Percentiles rank a stretch among this genome's conserved stretches.
Conservation (phyloP, 2,329 filamentous ascomycete genomes). For the Aquanectria penicillioides region DNA sequence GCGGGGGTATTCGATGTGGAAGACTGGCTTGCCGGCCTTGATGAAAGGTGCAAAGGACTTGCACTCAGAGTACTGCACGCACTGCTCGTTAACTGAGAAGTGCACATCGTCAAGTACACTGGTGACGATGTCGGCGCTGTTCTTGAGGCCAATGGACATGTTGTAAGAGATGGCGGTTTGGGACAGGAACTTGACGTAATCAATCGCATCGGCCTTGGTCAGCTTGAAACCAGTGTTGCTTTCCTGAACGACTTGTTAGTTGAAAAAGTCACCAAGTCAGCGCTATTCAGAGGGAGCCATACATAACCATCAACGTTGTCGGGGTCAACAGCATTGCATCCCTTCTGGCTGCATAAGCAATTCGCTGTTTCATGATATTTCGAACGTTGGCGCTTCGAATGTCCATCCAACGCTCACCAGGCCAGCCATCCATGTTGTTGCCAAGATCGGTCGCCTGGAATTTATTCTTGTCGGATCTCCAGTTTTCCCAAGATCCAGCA, state of each 20-base stretch:
- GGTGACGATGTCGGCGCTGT: conserved; percentile 68
- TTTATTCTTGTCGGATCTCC: conserved; percentile 64
- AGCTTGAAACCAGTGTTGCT: conserved; percentile 72
- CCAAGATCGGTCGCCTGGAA: conserved; percentile 69
- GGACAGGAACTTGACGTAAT: conserved; percentile 71
- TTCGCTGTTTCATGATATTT: conserved; percentile 69
- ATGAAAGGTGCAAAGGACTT: conserved; percentile 67
- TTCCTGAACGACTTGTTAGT: conserved; percentile 43
- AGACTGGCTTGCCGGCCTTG: conserved; percentile 71
- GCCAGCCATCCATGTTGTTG: conserved; percentile 70
- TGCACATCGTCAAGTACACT: conserved; percentile 61
- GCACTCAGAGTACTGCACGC: conserved; percentile 69
- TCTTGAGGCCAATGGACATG: conserved; percentile 75
- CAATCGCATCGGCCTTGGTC: conserved; percentile 64
- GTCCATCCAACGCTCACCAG: conserved; percentile 74
- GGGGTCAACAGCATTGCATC: conserved; percentile 75
- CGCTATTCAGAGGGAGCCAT: conserved; percentile 38
- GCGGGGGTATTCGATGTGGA: conserved; percentile 77
- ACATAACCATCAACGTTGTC: conserved; percentile 77
- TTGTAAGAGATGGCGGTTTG: conserved; percentile 61
- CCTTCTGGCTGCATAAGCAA: conserved; percentile 69
- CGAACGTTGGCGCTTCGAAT: conserved; percentile 67
- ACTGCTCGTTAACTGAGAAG: conserved; percentile 78
- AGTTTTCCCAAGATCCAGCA: conserved; percentile 74
- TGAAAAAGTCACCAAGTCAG: not conserved